Conservation (phyloP, 1,284 basidiomycete genomes). For the Blastosporella zonata region DNA sequence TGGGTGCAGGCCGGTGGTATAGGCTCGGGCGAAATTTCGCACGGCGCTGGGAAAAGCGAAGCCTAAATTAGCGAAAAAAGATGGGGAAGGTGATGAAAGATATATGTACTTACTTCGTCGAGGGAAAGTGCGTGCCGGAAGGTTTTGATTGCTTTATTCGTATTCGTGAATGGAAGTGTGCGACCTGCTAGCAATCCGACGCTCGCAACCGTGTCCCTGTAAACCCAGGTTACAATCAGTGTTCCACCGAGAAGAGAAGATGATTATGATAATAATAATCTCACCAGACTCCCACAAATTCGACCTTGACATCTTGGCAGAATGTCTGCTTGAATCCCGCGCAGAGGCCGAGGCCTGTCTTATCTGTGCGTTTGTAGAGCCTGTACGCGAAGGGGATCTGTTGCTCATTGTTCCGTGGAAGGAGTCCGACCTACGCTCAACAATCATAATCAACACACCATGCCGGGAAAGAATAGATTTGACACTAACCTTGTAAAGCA, state of each 20-base stretch:
- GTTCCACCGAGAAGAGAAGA: not conserved
- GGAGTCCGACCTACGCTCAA: slow-evolving; percentile 48
- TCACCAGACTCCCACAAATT: slow-evolving; percentile 68
- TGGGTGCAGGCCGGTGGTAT: slow-evolving; percentile 41
- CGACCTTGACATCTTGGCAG: slow-evolving; percentile 53
- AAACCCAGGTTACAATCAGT: not conserved
- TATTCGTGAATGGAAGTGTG: slow-evolving; percentile 58
- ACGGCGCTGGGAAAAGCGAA: slow-evolving; percentile 39
- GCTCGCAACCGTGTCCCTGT: slow-evolving; percentile 35
- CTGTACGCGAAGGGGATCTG: slow-evolving; percentile 68
- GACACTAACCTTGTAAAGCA: slow-evolving; percentile 42
- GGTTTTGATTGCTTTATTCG: slow-evolving; percentile 53
- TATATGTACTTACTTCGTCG: slow-evolving; percentile 45
- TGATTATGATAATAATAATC: slow-evolving; percentile 16
- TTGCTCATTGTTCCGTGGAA: slow-evolving; percentile 55
- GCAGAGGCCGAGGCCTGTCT: slow-evolving; percentile 41
- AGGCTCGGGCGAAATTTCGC: slow-evolving; percentile 50
- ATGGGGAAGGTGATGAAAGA: not conserved
- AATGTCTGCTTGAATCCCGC: slow-evolving; percentile 67
- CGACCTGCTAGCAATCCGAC: slow-evolving; percentile 57
- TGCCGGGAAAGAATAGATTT: not conserved
- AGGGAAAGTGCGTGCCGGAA: slow-evolving; percentile 66
- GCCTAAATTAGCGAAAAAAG: not conserved
- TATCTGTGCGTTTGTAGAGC: slow-evolving; percentile 51
- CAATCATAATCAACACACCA: not conserved